phyloP scores from a whole-genome alignment of 2,329 filamentous ascomycete species.

The Podosphaera leucotricha region DNA sequence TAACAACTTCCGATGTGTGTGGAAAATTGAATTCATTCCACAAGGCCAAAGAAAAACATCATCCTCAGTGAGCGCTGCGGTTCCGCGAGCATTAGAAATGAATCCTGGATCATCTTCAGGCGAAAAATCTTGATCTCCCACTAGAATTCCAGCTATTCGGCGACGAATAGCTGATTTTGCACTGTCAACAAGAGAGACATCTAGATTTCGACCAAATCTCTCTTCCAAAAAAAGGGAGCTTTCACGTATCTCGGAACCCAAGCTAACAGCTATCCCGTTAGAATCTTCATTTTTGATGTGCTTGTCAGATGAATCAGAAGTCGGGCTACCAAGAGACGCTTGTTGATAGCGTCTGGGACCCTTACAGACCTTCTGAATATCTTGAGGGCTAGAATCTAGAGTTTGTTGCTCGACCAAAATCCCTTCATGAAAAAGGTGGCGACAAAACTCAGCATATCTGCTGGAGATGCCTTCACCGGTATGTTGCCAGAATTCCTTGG shows the following conservation, averaged over 20 bases:
- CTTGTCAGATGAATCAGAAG: constrained; percentile 5
- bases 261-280: not conserved
- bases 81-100: constrained; percentile 26
- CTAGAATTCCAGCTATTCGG: constrained; percentile 71
- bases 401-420: constrained; percentile 24
- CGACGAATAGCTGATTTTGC: constrained; percentile 69
- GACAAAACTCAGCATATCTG: constrained; percentile 73
- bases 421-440: constrained; percentile 47
- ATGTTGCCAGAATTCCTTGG: constrained; percentile 97
- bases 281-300: not conserved
- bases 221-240: constrained; percentile 72
- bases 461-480: constrained; percentile 83
- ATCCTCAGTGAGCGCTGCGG: constrained; percentile 48
- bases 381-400: constrained; percentile 8
- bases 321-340: constrained; percentile 23
- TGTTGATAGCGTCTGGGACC: constrained; percentile 66
- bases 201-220: constrained; percentile 77
- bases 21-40: constrained; percentile 93
- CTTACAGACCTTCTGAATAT: constrained; percentile 21
- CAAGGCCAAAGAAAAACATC: constrained; percentile 77
- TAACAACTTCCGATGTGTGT: constrained; percentile 54
- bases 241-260: constrained; percentile 25
- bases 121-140: constrained; percentile 42
- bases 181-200: constrained; percentile 51
- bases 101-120: constrained; percentile 28